phyloP scores from a whole-genome alignment of 2,329 filamentous ascomycete genomes.

The Cercospora berteroae region DNA sequence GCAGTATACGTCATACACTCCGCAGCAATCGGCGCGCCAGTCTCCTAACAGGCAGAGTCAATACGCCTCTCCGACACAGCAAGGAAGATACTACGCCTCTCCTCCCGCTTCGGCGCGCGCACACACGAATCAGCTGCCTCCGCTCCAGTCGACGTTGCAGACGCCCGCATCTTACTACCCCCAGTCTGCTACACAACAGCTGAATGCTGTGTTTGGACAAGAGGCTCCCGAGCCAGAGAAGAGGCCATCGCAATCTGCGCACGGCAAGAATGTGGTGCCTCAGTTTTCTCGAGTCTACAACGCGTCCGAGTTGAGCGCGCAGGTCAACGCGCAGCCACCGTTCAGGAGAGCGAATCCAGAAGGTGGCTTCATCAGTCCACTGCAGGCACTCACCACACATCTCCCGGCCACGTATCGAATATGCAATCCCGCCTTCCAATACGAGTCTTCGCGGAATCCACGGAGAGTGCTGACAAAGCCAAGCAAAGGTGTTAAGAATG shows the following conservation, averaged over 20 bases:
- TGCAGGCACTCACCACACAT: slow-evolving; percentile 92
- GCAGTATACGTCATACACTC: slow-evolving; percentile 38
- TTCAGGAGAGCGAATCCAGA: slow-evolving; percentile 94
- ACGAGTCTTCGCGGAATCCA: slow-evolving; percentile 95
- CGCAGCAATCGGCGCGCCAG: slow-evolving; percentile 61
- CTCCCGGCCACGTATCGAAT: slow-evolving; percentile 95
- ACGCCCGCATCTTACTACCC: slow-evolving; percentile 58
- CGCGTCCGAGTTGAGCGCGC: slow-evolving; percentile 72
- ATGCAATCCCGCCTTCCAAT: slow-evolving; percentile 97
- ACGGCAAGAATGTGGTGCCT: slow-evolving; percentile 60
- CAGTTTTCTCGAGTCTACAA: slow-evolving; percentile 80
- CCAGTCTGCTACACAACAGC: slow-evolving; percentile 65
- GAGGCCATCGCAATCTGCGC: slow-evolving; percentile 48
- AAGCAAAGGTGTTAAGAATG: slow-evolving; percentile 97
- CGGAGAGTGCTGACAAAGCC: slow-evolving; percentile 95
- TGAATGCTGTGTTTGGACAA: slow-evolving; percentile 65
- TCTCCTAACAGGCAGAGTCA: slow-evolving; percentile 71
- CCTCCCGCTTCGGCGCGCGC: slow-evolving; percentile 48
- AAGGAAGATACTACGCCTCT: slow-evolving; percentile 59
- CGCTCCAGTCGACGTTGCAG: slow-evolving; percentile 65
- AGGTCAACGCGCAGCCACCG: slow-evolving; percentile 80
- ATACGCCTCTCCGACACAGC: slow-evolving; percentile 53
- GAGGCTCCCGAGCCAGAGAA: slow-evolving; percentile 45
- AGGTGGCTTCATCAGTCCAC: slow-evolving; percentile 94
- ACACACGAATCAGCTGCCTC: slow-evolving; percentile 67